Base-by-base conservation (phyloP, 116 monocot species). In the Iris pallida region DNA sequence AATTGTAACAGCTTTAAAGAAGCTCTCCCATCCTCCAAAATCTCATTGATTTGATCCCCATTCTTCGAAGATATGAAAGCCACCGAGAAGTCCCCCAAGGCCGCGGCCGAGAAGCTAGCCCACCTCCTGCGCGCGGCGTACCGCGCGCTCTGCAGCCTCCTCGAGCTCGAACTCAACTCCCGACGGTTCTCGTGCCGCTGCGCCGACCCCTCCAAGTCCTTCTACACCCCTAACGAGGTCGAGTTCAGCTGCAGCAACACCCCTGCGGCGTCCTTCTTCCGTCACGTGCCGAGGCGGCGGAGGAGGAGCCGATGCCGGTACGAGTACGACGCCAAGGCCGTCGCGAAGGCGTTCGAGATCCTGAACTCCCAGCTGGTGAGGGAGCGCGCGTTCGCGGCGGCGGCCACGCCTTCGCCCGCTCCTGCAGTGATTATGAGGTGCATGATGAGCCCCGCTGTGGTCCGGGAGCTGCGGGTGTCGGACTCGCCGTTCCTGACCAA, bases 201-300 rank as follows among this genome's bases (percentile, higher is more conserved):
- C 18, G 30, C 48, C 59, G 70, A 70, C 59, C 59, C 70, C 40
- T 14, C 47, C 16, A 48, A 17, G 4, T 42, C 59, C 14, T 42
- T 57, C 70, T 20, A 57, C 48, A 18, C 12, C 30, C 70, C 49
- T 2, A 12, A 14, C 4, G 70, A 70, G 59, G 59, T 70, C 30
- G 59, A 70, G 70, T 70, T 70, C 48, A 70, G 70, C 49, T 70
- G 70, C 70, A 70, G 70, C 59, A 59, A 49, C 70, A 70, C 70
- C 3, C 70, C 64, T 17, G 58, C 73, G 19, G 70, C 79, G 2
- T 51, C 68, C 58, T 59, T 59, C 19, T 70, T 13, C 47, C 44
- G 45, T 13, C 1, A 44, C 56, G 16, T 43, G 1, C 14, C 14
- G 20, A 45, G 47, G 4, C 65, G 75, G 20, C 65, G 75, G 20